These are phyloP conservation scores for Xylaria sp. DNA, from an alignment of 2,329 filamentous ascomycete genomes.

Conservation along the genomic window DNA sequence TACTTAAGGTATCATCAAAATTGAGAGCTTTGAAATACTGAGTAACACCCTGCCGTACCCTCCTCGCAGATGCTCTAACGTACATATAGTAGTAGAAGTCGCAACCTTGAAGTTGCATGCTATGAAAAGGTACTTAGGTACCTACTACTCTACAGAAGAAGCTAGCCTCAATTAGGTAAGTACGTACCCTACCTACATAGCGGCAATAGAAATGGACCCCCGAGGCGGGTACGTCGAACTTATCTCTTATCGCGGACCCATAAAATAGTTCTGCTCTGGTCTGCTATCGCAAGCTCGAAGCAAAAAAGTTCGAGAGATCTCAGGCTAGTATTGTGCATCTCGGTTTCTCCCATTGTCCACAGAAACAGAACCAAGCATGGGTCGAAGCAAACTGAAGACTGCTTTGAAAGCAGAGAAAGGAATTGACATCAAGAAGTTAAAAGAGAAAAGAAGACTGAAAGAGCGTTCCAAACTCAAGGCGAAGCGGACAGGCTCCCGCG, in stretches of 20 bases:
- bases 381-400: conserved; percentile 38
- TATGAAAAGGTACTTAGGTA: background rate
- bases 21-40: too few species aligned
- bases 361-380: conserved; percentile 32
- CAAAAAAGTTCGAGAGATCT: conserved; percentile 20
- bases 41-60: too few species aligned
- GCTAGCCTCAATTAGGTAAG: too few species aligned
- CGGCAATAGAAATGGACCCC: too few species aligned
- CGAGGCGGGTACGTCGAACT: too few species aligned
- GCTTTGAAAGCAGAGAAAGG: conserved; percentile 40
- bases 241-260: conserved; percentile 25
- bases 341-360: conserved; percentile 15
- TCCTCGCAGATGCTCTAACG: too few species aligned
- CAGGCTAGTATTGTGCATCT: background rate
- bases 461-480: conserved; percentile 32
- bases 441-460: conserved; percentile 40
- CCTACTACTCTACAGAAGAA: too few species aligned
- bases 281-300: conserved; percentile 22
- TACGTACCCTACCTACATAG: too few species aligned
- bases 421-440: conserved; percentile 40
- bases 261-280: conserved; percentile 17
- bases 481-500: conserved; percentile 29
- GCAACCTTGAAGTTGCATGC: conserved; percentile 10
- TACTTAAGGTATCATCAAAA: too few species aligned
- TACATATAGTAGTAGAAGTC: background rate